Base-by-base conservation (phyloP, 768 basidiomycete species). In the Termitomyces sp. region DNA sequence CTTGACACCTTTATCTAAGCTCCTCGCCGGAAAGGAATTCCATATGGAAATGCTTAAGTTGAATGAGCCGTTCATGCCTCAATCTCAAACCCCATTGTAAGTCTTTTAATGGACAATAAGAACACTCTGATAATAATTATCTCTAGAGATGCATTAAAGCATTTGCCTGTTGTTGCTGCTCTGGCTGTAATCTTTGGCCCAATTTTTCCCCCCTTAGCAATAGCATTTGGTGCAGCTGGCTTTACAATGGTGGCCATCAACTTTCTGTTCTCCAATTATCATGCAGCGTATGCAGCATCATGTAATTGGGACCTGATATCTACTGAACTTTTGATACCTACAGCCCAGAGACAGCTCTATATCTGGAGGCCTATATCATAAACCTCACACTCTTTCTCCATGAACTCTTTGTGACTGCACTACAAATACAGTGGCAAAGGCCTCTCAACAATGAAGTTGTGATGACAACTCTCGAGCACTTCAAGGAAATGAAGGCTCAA, bases 331-430 rank as follows among this genome's bases (percentile, higher is more conserved):
- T 48, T 40, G 10, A 3, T 15, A 46, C 34, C n/a, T 4, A 5
- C 49, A 60, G 52, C 14, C 59, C 59, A 5, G 40, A 55, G 31
- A 60, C 59, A 40, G 52, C 59, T 29, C 29, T 60, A 9, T 60
- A 64, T 50, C 40, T 67, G 58, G 65, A 63, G 34, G 60, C 67
- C 15, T 69, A 69, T 60, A 65, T 69, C 43, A 47, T 69, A 9
- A 60, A 67, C 53, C 65, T 69, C 36, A 55, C 62, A 49, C 54
- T 65, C 34, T 49, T 69, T 20, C 53, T 68, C 20, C 61, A 66
- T 51, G 57, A 46, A 12, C 48, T 69, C 49, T 68, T 69, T 58
- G 20, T 55, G 1, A 53, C 42, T 32, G 32, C 53, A 3, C 50
- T 60, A 11, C 29, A 38, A 45, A 53, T n/a, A 32, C 42, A 46